A percentile compares a stretch with the other conserved stretches of the same genome.
phyloP scores from a whole-genome alignment of 441 rosid species.

The Lepidium campestre region DNA sequence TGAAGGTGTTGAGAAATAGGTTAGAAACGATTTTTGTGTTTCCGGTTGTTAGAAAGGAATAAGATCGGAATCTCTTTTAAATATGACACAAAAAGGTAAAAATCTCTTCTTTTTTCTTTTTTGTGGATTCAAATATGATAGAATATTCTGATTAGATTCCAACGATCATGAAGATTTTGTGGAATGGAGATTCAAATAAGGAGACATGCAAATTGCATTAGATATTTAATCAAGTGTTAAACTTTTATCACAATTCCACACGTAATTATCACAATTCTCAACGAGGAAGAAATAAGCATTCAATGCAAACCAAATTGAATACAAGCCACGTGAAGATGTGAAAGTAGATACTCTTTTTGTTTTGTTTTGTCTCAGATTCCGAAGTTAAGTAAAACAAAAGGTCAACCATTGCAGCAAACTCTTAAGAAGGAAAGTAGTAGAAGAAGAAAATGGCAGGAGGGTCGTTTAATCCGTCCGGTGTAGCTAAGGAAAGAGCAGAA shows the following conservation, averaged over 20 bases:
- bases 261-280: not conserved
- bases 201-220: constrained; percentile 6
- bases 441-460: constrained; percentile 67
- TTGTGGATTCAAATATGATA: not conserved
- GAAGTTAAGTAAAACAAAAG: not conserved
- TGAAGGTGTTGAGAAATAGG: not conserved
- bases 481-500: constrained; percentile 77
- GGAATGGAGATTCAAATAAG: not conserved
- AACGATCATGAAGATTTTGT: not conserved
- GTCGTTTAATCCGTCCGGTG: constrained; percentile 62
- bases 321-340: constrained; percentile 13
- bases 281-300: not conserved
- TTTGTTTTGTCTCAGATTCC: constrained; percentile 5
- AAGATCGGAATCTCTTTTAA: not conserved
- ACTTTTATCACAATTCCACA: not conserved
- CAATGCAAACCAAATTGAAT: not conserved
- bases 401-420: not conserved
- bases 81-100: constrained; percentile 7
- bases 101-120: not conserved
- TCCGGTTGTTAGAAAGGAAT: not conserved
- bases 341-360: not conserved
- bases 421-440: not conserved
- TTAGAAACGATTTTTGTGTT: not conserved
- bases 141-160: not conserved
- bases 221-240: not conserved